These are phyloP conservation scores for Cyanodermella asteris DNA, from an alignment of 2,329 filamentous ascomycete genomes.

Conservation along the genomic window DNA sequence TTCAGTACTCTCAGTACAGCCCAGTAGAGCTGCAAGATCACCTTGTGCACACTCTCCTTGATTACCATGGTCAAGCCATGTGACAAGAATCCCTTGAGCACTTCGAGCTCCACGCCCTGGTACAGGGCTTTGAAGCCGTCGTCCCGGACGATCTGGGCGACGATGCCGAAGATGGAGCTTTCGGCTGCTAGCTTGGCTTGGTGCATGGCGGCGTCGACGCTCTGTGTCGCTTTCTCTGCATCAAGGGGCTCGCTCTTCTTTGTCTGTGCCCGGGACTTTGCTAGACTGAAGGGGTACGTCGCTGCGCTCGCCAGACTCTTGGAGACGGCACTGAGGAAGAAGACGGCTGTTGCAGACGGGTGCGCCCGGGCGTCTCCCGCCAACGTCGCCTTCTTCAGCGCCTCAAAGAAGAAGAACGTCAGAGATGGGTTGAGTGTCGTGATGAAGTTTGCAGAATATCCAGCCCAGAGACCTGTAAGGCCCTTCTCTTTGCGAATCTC, in stretches of 20 bases:
- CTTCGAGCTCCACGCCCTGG: slow-evolving; percentile 51
- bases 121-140: slow-evolving; percentile 55
- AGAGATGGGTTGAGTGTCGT: slow-evolving; percentile 70
- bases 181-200: slow-evolving; percentile 9
- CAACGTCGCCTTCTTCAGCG: slow-evolving; percentile 40
- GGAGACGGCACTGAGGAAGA: slow-evolving; percentile 50
- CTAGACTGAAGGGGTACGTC: slow-evolving; percentile 71
- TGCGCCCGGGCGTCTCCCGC: slow-evolving; percentile 28
- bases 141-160: slow-evolving; percentile 32
- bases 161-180: slow-evolving; percentile 38
- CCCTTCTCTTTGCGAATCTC: slow-evolving; percentile 50
- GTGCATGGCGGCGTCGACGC: slow-evolving; percentile 10
- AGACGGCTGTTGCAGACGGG: slow-evolving; percentile 33
- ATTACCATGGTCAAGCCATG: slow-evolving; percentile 75
- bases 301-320: slow-evolving; percentile 56
- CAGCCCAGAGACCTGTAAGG: slow-evolving; percentile 60
- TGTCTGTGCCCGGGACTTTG: slow-evolving; percentile 48
- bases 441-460: slow-evolving; percentile 60
- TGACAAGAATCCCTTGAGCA: slow-evolving; percentile 64
- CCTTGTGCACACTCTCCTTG: slow-evolving; percentile 54
- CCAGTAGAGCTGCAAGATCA: slow-evolving; percentile 53
- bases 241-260: slow-evolving; percentile 9
- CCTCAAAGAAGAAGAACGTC: slow-evolving; percentile 64
- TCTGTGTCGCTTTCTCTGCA: slow-evolving; percentile 13
- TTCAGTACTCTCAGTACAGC: slow-evolving; percentile 29